Evolutionary conservation across 2,329 filamentous ascomycete species (phyloP), one percentile per base, ranked within the genome.

Genomic region (Aspergillus alliaceus): DNA sequence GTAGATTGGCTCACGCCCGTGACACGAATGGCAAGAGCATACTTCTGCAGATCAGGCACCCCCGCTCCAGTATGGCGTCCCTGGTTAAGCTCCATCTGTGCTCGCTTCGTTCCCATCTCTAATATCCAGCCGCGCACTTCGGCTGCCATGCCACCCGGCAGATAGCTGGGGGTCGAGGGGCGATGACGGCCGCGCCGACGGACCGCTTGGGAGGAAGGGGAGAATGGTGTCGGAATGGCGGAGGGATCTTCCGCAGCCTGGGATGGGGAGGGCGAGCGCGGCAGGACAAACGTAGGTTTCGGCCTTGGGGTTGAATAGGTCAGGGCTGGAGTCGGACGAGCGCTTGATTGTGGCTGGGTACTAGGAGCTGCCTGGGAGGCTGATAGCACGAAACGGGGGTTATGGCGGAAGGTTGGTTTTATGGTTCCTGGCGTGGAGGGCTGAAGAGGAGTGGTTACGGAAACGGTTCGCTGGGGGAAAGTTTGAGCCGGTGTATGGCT

Each of bases 91-190:
- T 42, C 40, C 6, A 54, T 37, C 22, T 67, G 61, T 12, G 72
- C 68, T 7, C 68, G 63, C 54, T 69, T 75, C 1, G 69, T 59
- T 9, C 69, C 73, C 56, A 68, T 69, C 51, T 78, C 75, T 5
- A 77, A 54, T 9, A 78, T 66, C 75, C 75, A 78, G 54, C 69
- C 68, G n/a, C 74, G 74, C 27, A 76, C 69, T 51, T 75, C 68
- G 1, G 74, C 67, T 7, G 75, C 75, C 71, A 77, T 75, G 5
- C 75, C 75, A 6, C 71, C 74, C 1, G 73, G 66, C 0, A 72
- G 46, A 59, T 75, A 77, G 6, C 54, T 62, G 11, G 63, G 63
- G 1, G 56, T 60, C n/a, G 55, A 56, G 1, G 63, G 51, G 8
- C 63, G 66, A 1, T 59, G 54, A 29, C 69, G 62, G 8, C 73